Evolutionary conservation across 2,329 filamentous ascomycete genomes (phyloP), one percentile per base, ranked within the genome.

Genomic region (Leptographium radiaticola): DNA sequence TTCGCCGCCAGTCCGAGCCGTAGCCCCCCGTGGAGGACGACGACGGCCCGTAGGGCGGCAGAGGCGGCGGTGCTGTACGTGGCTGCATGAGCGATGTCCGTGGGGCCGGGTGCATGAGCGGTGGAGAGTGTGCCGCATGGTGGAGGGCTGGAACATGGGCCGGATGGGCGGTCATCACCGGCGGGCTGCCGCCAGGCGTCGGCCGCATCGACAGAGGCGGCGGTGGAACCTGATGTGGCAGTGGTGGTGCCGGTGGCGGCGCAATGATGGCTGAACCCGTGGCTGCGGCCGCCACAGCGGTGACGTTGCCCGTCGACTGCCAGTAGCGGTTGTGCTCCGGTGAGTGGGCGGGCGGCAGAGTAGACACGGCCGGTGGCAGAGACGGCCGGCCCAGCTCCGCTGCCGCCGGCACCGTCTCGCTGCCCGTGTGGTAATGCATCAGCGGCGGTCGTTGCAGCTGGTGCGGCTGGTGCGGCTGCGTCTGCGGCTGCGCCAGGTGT

Each of bases 201-300:
- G 56, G 51, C 15, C 55, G 58, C 53, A 59, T 58, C n/a, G 56
- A 57, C 31, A 54, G 44, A 25, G 25, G 25, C 9, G 55, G 42
- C 7, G 53, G 45, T 16, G 52, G 48, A 11, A 47, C 45, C 34
- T 57, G 55, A 53, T 55, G 57, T 1, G 56, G 42, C 34, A 56
- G 44, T 13, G 56, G 56, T 36, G 58, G 53, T 4, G 56, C 52
- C n/a, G 56, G 53, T 12, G 58, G 52, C 16, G 57, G 51, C 16
- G 48, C 48, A 0, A 43, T 30, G 9, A 31, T 16, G 18, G 54
- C 49, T 9, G 31, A 6, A n/a, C 47, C 18, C 15, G 52, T 38
- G n/a, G 45, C 36, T 25, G 51, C 43, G 2, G 36, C 34, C 6
- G 47, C 47, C 34, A 40, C 38, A 9, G 16, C 34, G 20, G 20